These are phyloP conservation scores for Fusarium paranaense DNA, from an alignment of 2,329 filamentous ascomycete genomes.

Conservation along the genomic window DNA sequence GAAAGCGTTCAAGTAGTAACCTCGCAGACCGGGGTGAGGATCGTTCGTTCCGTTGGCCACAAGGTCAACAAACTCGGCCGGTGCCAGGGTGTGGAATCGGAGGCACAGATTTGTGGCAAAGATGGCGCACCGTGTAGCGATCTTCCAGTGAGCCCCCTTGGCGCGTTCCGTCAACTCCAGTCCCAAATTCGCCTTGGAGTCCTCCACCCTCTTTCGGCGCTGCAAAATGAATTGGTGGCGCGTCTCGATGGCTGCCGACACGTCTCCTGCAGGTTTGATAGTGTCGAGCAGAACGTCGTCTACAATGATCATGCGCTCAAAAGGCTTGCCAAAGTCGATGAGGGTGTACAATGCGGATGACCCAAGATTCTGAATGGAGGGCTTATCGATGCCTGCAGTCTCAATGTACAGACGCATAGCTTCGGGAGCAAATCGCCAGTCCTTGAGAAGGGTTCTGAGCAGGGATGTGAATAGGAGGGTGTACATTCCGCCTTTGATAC, in stretches of 20 bases:
- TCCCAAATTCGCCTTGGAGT: constrained; percentile 83
- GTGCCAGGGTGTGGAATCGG: constrained; percentile 89
- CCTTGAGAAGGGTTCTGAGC: constrained; percentile 85
- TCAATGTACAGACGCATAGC: constrained; percentile 91
- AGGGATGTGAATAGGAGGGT: constrained; percentile 90
- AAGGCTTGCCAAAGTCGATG: constrained; percentile 89
- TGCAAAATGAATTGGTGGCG: constrained; percentile 79
- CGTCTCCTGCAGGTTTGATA: constrained; percentile 77
- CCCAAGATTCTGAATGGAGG: constrained; percentile 91
- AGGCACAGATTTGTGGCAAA: constrained; percentile 92
- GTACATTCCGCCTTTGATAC: constrained; percentile 95
- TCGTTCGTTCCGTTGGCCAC: constrained; percentile 87
- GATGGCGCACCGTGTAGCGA: constrained; percentile 87
- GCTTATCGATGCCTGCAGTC: constrained; percentile 90
- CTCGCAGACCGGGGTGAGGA: constrained; percentile 86
- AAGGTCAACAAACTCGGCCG: constrained; percentile 83
- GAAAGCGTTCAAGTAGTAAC: constrained; percentile 84
- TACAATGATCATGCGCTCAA: constrained; percentile 87
- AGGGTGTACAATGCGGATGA: constrained; percentile 85
- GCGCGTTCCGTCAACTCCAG: constrained; percentile 84
- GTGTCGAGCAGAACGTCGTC: constrained; percentile 76
- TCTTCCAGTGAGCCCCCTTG: constrained; percentile 92
- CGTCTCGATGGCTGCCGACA: constrained; percentile 66
- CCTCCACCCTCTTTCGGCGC: constrained; percentile 82
- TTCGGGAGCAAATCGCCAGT: constrained; percentile 96